Conservation (phyloP, 169 alveolate genomes). For the Besnoitia besnoiti region DNA sequence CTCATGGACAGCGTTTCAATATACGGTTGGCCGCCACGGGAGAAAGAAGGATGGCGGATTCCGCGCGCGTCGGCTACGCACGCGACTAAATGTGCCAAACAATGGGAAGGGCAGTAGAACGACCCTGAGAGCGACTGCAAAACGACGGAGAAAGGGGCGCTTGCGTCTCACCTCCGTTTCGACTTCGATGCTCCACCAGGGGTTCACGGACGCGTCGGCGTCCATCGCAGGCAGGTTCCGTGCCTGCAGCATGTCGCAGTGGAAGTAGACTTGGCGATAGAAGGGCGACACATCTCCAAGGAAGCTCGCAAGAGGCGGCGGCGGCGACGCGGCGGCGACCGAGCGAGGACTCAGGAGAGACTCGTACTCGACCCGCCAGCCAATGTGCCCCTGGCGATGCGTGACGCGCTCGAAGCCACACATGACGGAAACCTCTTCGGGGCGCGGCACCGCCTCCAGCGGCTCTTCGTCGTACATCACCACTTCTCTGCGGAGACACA, state of each 20-base stretch:
- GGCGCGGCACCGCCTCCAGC: slow-evolving; percentile 7
- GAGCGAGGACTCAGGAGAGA: slow-evolving; percentile 35
- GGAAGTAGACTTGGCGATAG: slow-evolving; percentile 47
- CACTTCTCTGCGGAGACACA: neutral
- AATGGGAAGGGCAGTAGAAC: too few relatives aligned
- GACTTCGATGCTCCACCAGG: slow-evolving; percentile 55
- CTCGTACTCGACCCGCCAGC: slow-evolving; percentile 22
- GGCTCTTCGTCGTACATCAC: neutral
- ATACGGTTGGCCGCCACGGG: too few relatives aligned
- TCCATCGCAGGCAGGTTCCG: slow-evolving; percentile 60
- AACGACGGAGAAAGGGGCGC: too few relatives aligned
- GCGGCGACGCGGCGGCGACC: neutral
- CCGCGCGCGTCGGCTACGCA: too few relatives aligned
- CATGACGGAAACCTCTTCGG: slow-evolving; percentile 35
- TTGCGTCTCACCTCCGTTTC: slow-evolving; percentile 53
- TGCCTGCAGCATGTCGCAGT: slow-evolving; percentile 59
- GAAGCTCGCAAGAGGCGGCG: neutral
- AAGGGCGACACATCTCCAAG: slow-evolving; percentile 31
- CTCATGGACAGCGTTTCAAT: too few relatives aligned
- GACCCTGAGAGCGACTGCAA: too few relatives aligned
- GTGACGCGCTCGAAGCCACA: slow-evolving; percentile 51
- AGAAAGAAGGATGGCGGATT: too few relatives aligned
- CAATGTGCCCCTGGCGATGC: slow-evolving; percentile 50
- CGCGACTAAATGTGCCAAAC: too few relatives aligned
- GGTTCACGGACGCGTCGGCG: slow-evolving; percentile 56